Base-by-base conservation (phyloP, 371 early-diverging fungal species). In the Thermomucor indicae-seudaticae region DNA sequence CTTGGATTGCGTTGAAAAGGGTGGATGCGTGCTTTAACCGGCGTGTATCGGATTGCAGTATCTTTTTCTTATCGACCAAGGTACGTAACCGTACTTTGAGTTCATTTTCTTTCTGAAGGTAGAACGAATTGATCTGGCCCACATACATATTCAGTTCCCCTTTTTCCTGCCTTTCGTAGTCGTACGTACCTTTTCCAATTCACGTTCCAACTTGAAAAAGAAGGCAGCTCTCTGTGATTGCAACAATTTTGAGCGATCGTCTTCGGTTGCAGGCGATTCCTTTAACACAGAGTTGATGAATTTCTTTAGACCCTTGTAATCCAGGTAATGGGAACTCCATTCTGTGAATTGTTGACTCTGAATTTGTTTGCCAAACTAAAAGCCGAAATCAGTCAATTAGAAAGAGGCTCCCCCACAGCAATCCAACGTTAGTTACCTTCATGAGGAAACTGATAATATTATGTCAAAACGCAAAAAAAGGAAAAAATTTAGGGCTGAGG, bases 311-410 rank as follows among this genome's bases (percentile, higher is more conserved):
- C 85, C 93, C 71, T 95, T 95, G 72, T 91, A 91, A 78, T 89
- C 92, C 74, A 96, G 78, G 63, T 93, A 94, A 64, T 94, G 92
- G 47, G 80, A 80, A 43, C 90, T 85, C 95, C 95, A 95, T 78
- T 95, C 95, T 43, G 90, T 79, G 51, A 86, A 80, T 60, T 89
- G 90, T 62, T 92, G 92, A 56, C 84, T 84, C 74, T 91, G 91
- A 54, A 96, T 93, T 71, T 89, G 91, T 74, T 96, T 96, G 71
- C 96, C 96, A 72, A 96, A 96, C 94, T 96, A 74, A 37, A 3
- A 5, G 37, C 32, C 16, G 14, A 16, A 4, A 19, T 37, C 11
- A 37, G 32, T 32, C 14, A 14, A 32, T 32, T 32, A 14, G 32
- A 32, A 14, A 32, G 14, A 32, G 32, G 14, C 14, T 14, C 14